Conservation (phyloP, 345 rosid species). For the Iberis pinnata region DNA sequence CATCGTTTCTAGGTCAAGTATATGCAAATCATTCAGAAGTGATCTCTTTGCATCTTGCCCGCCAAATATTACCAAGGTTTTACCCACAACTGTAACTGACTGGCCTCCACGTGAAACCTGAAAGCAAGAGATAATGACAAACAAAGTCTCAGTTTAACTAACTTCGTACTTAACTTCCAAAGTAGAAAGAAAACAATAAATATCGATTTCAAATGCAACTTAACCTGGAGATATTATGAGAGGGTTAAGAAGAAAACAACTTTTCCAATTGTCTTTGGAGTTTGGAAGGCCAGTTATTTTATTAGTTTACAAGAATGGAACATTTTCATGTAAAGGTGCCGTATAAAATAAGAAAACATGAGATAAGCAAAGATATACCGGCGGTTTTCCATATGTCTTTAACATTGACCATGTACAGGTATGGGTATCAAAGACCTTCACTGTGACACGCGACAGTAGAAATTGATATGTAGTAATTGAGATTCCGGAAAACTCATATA, state of each 20-base stretch:
- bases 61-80: slow-evolving; percentile 88
- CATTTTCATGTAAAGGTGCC: slow-evolving; percentile 16
- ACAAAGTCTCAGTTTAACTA: slow-evolving; percentile 4
- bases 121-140: slow-evolving; percentile 26
- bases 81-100: slow-evolving; percentile 78
- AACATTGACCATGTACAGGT: slow-evolving; percentile 72
- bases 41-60: slow-evolving; percentile 95
- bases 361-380: slow-evolving; percentile 52
- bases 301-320: slow-evolving; percentile 10
- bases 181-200: not conserved
- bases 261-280: no score
- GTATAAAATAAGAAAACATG: slow-evolving; percentile 3
- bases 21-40: slow-evolving; percentile 84
- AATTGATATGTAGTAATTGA: slow-evolving; percentile 9
- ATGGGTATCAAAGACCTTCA: slow-evolving; percentile 76
- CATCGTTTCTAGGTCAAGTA: slow-evolving; percentile 95
- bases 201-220: slow-evolving; percentile 4
- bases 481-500: slow-evolving; percentile 6
- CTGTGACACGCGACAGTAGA: slow-evolving; percentile 41
- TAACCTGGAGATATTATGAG: not conserved
- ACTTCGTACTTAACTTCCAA: slow-evolving; percentile 1
- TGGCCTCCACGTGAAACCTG: slow-evolving; percentile 98
- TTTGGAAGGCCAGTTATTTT: not conserved
- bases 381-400: slow-evolving; percentile 94
- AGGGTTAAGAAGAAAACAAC: slow-evolving; percentile 4